These are phyloP conservation scores for Ogataea pignaliae DNA, from an alignment of 805 yeast genomes.

Conservation along the genomic window DNA sequence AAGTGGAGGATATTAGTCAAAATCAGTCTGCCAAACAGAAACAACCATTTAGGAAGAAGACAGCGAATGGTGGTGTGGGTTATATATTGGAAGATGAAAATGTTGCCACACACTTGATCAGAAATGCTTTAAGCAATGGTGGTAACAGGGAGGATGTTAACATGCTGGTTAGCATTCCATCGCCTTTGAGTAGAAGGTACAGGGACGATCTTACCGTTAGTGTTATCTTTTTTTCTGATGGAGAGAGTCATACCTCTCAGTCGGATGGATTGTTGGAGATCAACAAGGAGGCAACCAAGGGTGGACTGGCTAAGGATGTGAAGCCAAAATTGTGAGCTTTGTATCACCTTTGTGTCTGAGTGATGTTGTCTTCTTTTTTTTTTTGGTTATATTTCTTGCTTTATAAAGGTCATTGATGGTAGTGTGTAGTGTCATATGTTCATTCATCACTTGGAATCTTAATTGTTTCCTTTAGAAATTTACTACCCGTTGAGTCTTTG, in stretches of 20 bases:
- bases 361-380: neutral
- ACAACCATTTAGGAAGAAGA: conserved; percentile 71
- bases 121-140: conserved; percentile 86
- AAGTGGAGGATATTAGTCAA: conserved; percentile 57
- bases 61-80: conserved; percentile 28
- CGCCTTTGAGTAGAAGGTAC: conserved; percentile 85
- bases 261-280: conserved; percentile 49
- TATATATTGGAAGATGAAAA: conserved; percentile 76
- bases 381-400: neutral
- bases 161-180: conserved; percentile 84
- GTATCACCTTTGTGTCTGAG: too few species aligned
- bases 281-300: conserved; percentile 53
- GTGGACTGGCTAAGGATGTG: conserved; percentile 39
- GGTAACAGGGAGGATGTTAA: conserved; percentile 86
- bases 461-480: too few species aligned
- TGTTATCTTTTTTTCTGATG: conserved; percentile 76
- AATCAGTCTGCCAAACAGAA: conserved; percentile 50
- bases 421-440: too few species aligned
- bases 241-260: conserved; percentile 44
- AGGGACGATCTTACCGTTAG: conserved; percentile 96
- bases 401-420: too few species aligned
- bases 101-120: conserved; percentile 86
- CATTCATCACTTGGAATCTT: too few species aligned
- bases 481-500: too few species aligned
- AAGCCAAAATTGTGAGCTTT: conserved; percentile 42